These are phyloP conservation scores for Psidium guajava DNA, from an alignment of 345 rosid species.

Conservation along the genomic window DNA sequence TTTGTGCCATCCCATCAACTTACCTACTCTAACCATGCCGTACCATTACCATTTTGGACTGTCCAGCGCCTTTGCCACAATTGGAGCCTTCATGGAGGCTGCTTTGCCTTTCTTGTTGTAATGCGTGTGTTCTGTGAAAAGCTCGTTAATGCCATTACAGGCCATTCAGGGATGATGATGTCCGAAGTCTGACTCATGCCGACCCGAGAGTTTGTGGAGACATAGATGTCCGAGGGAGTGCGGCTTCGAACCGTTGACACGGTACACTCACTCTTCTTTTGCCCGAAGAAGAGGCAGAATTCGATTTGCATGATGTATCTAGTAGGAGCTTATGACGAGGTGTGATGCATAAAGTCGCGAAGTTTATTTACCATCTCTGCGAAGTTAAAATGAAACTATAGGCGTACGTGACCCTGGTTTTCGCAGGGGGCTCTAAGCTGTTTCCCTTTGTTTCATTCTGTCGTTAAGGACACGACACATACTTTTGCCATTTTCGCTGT, in stretches of 20 bases:
- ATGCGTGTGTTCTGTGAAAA: not conserved
- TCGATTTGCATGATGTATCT: not conserved
- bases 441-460: not conserved
- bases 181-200: not conserved
- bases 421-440: not conserved
- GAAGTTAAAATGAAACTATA: not conserved
- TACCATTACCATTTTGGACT: not conserved
- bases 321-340: not conserved
- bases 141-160: not conserved
- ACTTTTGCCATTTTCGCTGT: not conserved
- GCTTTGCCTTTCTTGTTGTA: not conserved
- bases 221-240: not conserved
- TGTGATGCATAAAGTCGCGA: not conserved
- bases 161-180: not conserved
- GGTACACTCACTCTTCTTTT: not conserved
- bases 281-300: not conserved
- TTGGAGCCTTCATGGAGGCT: not conserved
- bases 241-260: not conserved
- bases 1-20: not conserved
- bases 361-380: not conserved
- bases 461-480: not conserved
- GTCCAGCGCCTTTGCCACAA: not conserved
- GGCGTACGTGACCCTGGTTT: too few species aligned
- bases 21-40: not conserved
- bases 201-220: not conserved